Conservation (phyloP, 257 asterid species). For the Craterostigma plantagineum region DNA sequence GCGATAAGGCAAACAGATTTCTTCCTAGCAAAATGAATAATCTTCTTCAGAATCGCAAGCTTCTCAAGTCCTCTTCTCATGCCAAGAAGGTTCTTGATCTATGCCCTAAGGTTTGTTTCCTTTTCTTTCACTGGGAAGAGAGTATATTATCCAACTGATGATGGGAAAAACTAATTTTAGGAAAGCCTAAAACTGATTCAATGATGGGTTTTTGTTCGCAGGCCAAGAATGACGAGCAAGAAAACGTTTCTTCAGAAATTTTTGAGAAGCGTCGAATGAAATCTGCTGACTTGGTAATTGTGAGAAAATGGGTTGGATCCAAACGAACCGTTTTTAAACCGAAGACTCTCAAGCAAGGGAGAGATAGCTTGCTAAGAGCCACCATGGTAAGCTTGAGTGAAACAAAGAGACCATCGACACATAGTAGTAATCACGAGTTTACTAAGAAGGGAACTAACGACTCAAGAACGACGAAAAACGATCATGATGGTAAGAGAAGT, state of each 20-base stretch:
- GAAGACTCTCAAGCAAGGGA: too few relatives aligned
- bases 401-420: too few relatives aligned
- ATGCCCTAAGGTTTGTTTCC: slow-evolving; percentile 7
- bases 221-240: slow-evolving; percentile 15
- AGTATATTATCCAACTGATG: slow-evolving; percentile 5
- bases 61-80: slow-evolving; percentile 19
- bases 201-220: slow-evolving; percentile 11
- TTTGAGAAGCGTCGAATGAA: too few relatives aligned
- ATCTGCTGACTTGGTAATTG: too few relatives aligned
- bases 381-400: too few relatives aligned
- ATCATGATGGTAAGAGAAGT: too few relatives aligned
- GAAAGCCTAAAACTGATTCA: too few relatives aligned
- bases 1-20: slow-evolving; percentile 25
- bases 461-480: too few relatives aligned
- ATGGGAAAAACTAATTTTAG: slow-evolving; percentile 20
- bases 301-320: slow-evolving; percentile 53
- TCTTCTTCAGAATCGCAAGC: slow-evolving; percentile 25
- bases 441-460: too few relatives aligned
- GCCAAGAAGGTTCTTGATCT: slow-evolving; percentile 16
- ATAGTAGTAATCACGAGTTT: too few relatives aligned
- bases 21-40: slow-evolving; percentile 28
- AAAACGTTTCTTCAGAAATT: slow-evolving; percentile 14
- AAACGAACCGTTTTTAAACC: slow-evolving; percentile 43
- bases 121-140: background rate
- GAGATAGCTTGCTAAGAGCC: too few relatives aligned